These are phyloP conservation scores for Dichotomopilus funicola DNA, from an alignment of 2,329 filamentous ascomycete genomes.

Conservation along the genomic window DNA sequence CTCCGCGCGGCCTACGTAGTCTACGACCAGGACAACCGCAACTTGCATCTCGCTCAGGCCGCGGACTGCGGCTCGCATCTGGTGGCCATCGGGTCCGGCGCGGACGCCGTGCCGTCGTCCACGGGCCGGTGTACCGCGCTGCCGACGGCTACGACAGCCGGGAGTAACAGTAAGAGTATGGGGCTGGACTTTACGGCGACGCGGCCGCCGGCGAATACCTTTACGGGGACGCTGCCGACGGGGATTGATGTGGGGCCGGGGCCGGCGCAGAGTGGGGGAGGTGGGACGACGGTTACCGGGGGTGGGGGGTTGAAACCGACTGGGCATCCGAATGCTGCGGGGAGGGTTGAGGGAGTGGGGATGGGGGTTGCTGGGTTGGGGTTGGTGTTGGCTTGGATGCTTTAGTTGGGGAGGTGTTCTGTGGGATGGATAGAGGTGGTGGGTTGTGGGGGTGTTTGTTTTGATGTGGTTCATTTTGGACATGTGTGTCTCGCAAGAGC, in stretches of 20 bases:
- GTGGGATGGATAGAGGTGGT: too few relatives aligned
- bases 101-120: conserved; percentile 18
- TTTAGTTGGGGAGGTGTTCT: neutral
- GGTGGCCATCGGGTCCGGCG: conserved; percentile 24
- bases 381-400: conserved; percentile 5
- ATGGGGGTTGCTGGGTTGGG: neutral
- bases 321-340: neutral
- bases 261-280: conserved; percentile 4
- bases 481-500: too few relatives aligned
- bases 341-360: conserved; percentile 1
- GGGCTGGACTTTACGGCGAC: conserved; percentile 15
- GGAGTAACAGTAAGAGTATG: neutral
- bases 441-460: neutral
- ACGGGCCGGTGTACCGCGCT: conserved; percentile 18
- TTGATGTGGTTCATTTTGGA: too few relatives aligned
- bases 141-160: conserved; percentile 6
- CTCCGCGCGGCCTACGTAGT: conserved; percentile 29
- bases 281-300: neutral
- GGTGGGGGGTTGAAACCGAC: neutral
- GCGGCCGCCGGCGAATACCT: conserved; percentile 12
- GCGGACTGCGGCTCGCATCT: conserved; percentile 27
- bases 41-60: conserved; percentile 29
- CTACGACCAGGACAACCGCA: conserved; percentile 29
- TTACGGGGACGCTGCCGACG: conserved; percentile 15
- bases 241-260: conserved; percentile 14